A percentile compares a stretch with the other conserved stretches of the same genome.
Evolutionary conservation across 331 rosid species (phyloP).

Genomic region (Quercus tomentella): DNA sequence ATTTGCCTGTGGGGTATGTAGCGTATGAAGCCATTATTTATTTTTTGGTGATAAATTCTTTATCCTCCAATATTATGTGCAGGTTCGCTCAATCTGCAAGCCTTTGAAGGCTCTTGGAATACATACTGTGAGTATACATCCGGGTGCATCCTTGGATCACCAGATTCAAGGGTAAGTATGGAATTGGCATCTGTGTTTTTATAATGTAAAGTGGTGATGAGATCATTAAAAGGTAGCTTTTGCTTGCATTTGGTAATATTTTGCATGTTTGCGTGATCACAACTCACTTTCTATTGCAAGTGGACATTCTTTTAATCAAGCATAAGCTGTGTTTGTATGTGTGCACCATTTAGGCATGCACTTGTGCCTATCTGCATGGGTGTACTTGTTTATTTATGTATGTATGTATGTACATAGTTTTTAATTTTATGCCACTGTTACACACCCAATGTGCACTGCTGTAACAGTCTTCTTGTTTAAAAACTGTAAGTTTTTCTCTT

Average conservation of each 20-base stretch:
- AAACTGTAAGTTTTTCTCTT: not conserved
- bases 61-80: slow-evolving; percentile 14
- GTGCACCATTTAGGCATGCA: not conserved
- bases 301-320: not conserved
- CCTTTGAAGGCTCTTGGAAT: slow-evolving; percentile 82
- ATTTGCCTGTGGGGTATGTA: not conserved
- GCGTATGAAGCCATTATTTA: not conserved
- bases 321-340: not conserved
- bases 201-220: not conserved
- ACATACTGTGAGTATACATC: slow-evolving; percentile 91
- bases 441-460: not conserved
- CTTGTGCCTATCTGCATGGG: not conserved
- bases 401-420: not conserved
- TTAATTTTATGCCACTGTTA: not conserved
- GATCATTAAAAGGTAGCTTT: slow-evolving; percentile 1
- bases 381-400: not conserved
- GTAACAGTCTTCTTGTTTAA: not conserved
- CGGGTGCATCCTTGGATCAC: slow-evolving; percentile 82
- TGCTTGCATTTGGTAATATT: not conserved
- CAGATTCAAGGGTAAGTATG: slow-evolving; percentile 86
- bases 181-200: slow-evolving; percentile 3
- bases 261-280: not conserved
- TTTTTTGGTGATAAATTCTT: slow-evolving; percentile 1
- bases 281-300: not conserved
- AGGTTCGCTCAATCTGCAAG: slow-evolving; percentile 85